Percentiles rank a stretch among this genome's conserved stretches.
phyloP scores from a whole-genome alignment of 140 eudicot species.

The Erigeron philadelphicus region DNA sequence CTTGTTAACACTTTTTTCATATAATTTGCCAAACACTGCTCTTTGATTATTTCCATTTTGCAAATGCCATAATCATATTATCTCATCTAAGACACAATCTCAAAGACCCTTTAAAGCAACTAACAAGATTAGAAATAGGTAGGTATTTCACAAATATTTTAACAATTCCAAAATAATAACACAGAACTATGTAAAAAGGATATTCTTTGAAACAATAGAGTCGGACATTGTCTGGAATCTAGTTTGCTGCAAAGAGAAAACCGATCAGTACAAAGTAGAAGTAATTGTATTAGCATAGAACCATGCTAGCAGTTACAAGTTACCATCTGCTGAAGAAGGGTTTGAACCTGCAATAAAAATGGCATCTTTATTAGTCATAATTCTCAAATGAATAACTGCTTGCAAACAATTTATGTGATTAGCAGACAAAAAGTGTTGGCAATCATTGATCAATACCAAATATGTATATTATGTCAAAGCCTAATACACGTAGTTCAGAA shows the following conservation, averaged over 20 bases:
- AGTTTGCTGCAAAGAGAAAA: constrained; percentile 60
- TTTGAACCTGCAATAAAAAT: constrained; percentile 66
- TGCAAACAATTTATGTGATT: background rate
- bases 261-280: constrained; percentile 20
- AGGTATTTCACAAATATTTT: constrained; percentile 1
- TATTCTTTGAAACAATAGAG: constrained; percentile 79
- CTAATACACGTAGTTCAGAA: background rate
- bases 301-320: constrained; percentile 22
- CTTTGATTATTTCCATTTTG: too few relatives aligned
- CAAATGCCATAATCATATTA: too few relatives aligned
- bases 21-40: too few relatives aligned
- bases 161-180: background rate
- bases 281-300: background rate
- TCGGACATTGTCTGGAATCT: constrained; percentile 97
- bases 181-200: constrained; percentile 41
- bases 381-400: background rate
- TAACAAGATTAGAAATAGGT: background rate
- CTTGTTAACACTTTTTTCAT: too few relatives aligned
- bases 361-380: constrained; percentile 17
- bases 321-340: constrained; percentile 95
- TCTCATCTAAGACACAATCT: too few relatives aligned
- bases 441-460: constrained; percentile 5
- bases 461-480: constrained; percentile 2
- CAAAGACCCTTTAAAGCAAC: background rate
- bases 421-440: background rate